Evolutionary conservation across 495 filamentous ascomycete genomes (phyloP), one percentile per base, ranked within the genome.

Genomic region (Sporormia fimetaria): DNA sequence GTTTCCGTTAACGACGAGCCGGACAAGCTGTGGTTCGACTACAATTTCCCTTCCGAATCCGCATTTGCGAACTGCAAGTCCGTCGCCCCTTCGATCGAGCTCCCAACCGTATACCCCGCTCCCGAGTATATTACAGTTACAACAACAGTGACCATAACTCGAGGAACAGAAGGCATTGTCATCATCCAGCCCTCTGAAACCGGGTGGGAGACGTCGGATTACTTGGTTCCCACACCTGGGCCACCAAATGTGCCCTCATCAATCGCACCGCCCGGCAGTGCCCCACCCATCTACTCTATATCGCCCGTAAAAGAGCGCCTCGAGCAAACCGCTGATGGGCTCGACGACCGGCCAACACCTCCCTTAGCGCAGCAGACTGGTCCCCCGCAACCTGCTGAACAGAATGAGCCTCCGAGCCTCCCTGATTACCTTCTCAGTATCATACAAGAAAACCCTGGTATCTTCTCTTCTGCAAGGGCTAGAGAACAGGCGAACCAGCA

Each of bases 1-100:
- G 39, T 33, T 12, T 29, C 46, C n/a, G 26, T 36, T 16, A 33
- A 38, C 21, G 46, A 43, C n/a, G 33, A 44, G 24, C 46, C 46
- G 12, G 35, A 44, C 15, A 21, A 11, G n/a, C 1, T 7, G 6
- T 49, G 31, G 25, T 49, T 49, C 34, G 22, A 44, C 9, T 22
- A n/a, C 4, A 34, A 33, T 1, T 49, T 49, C 21, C 40, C 46
- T 6, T 38, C 39, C 8, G 39, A 38, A 12, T 26, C 39, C 11
- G 46, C 46, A 4, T 49, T 49, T 25, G 43, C 40, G 2, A 36
- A 12, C 21, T 49, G 46, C 28, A 40, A 37, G 24, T 44, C 39
- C 17, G n/a, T 9, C 10, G 12, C 21, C 8, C 11, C 14, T 10
- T 16, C 12, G 22, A 22, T 16, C 7, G 25, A 30, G 3, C 15